Base-by-base conservation (phyloP, 345 rosid genomes). In the Rhodamnia rubescens region DNA sequence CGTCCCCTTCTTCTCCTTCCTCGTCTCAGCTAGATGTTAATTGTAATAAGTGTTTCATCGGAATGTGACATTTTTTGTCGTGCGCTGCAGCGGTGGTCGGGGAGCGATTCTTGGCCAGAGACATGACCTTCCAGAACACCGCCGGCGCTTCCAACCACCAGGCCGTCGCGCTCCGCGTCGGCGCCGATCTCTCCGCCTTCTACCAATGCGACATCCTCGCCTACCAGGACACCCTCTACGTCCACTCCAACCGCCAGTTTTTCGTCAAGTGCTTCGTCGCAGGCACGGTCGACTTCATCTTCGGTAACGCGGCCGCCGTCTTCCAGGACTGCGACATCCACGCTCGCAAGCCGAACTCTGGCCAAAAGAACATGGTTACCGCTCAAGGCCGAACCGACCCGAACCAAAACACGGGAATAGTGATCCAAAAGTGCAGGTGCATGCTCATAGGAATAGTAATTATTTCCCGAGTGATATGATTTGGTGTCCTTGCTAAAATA, bases 321-420 rank as follows among this genome's bases (percentile, higher is more conserved):
- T 4, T 87, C 85, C 89, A 87, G 51, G 89, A 87, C 83, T 97
- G 98, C 18, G 98, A 97, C 90, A 97, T 97, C 87, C 98, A 95
- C 53, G 99, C 98, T 18, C 97, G 99, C 11, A 89, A 83, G 4
- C 99, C 99, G 13, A 86, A 90, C 15, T 84, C 98, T 0, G 98
- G 98, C 20, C 99, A 97, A 90, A 97, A 95, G 83, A 97, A 96
- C 90, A 97, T 97, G 99, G 91, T 97, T 58, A 97, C 99, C 0
- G 99, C 99, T 9, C 99, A 97, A 61, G 99, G 99, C 84, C 88
- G 98, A 36, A 89, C 88, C 0, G 99, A 97, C 85, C 95, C 98
- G 4, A 96, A 97, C 86, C 99, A 97, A 58, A 94, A 94, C 95
- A 97, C 99, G 0, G 99, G 99, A 32, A 97, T 96, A 16, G 98